Percentiles rank a stretch among this genome's conserved stretches.
phyloP scores from a whole-genome alignment of 2,329 filamentous ascomycete genomes.

The Penicillium sp. region DNA sequence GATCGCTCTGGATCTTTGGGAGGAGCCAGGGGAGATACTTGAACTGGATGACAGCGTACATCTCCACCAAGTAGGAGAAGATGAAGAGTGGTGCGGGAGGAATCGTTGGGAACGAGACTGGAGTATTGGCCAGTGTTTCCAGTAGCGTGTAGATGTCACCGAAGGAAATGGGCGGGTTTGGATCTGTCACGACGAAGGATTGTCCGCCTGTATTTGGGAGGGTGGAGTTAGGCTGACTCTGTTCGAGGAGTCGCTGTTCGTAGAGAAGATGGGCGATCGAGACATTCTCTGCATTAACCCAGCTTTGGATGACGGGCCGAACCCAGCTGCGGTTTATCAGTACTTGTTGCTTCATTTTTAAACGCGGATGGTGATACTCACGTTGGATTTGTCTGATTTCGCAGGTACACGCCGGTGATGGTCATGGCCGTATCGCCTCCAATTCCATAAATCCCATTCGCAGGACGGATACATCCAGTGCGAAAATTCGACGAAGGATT shows the following conservation, averaged over 20 bases:
- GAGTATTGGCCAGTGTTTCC: conserved; percentile 34
- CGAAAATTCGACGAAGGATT: conserved; percentile 46
- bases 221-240: conserved; percentile 18
- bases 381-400: conserved; percentile 42
- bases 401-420: conserved; percentile 47
- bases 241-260: conserved; percentile 55
- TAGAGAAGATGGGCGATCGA: conserved; percentile 59
- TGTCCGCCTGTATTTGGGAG: conserved; percentile 47
- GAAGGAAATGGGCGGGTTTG: conserved; percentile 48
- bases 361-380: conserved; percentile 12
- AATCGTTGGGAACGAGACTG: conserved; percentile 31
- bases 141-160: conserved; percentile 37
- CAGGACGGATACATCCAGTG: conserved; percentile 59
- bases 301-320: conserved; percentile 53
- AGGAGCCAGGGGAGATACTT: conserved; percentile 31
- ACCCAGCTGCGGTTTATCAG: conserved; percentile 43
- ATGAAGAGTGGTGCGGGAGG: conserved; percentile 34
- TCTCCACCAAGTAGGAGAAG: conserved; percentile 37
- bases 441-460: conserved; percentile 59
- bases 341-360: neutral
- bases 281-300: conserved; percentile 57
- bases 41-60: conserved; percentile 34
- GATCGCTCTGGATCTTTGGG: conserved; percentile 29
- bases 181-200: conserved; percentile 58
- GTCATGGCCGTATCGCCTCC: conserved; percentile 44